Evolutionary conservation across 176 grass and related monocot species (phyloP).

Genomic region (Aechmea fasciata): DNA sequence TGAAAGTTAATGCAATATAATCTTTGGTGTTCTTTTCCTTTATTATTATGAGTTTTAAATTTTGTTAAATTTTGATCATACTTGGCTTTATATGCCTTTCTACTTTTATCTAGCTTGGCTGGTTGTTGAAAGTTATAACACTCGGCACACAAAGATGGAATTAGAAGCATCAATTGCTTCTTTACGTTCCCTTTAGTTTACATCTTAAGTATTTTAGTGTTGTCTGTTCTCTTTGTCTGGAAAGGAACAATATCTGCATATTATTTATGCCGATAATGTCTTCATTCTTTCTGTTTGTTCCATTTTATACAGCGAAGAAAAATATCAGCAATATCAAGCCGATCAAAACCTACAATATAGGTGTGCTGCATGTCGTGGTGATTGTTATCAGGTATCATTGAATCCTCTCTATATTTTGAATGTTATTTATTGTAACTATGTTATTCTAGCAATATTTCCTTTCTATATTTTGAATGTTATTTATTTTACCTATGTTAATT

Average conservation of each 20-base stretch:
- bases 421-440: background rate
- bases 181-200: background rate
- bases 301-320: constrained; percentile 70
- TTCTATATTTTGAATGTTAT: background rate
- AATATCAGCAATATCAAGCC: constrained; percentile 86
- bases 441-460: background rate
- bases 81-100: no score
- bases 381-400: constrained; percentile 77
- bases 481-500: background rate
- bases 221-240: constrained; percentile 3
- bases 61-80: no score
- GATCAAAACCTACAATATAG: constrained; percentile 85
- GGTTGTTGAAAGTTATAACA: no score
- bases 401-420: no score
- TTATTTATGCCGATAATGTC: background rate
- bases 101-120: no score
- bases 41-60: no score
- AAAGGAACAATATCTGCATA: background rate
- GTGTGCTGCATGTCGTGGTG: constrained; percentile 84
- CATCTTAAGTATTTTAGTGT: background rate
- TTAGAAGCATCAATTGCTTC: no score
- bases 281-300: constrained; percentile 16
- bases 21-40: no score
- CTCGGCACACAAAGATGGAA: no score
- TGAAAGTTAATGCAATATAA: no score